These are phyloP conservation scores for Ambrosiella xylebori DNA, from an alignment of 2,329 filamentous ascomycete species.

Conservation along the genomic window DNA sequence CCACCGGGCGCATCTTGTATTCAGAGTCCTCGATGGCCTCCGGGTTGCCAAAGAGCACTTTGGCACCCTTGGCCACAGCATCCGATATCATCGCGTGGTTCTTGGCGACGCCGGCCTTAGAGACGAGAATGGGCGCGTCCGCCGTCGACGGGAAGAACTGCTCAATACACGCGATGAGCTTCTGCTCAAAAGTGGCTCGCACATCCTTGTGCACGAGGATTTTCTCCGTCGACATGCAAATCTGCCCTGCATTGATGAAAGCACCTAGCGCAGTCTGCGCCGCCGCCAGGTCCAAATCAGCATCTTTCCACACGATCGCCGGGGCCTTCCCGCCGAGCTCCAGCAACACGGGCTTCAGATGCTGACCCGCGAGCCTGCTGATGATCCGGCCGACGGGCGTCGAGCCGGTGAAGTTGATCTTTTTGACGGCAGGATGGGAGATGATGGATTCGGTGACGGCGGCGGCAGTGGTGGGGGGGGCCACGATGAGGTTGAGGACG, in stretches of 20 bases:
- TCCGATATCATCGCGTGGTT: conserved; percentile 50
- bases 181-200: conserved; percentile 28
- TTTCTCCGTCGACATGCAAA: conserved; percentile 74
- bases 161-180: conserved; percentile 24
- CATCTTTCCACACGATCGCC: conserved; percentile 64
- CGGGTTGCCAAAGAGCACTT: conserved; percentile 24
- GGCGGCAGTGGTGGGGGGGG: conserved; percentile 47
- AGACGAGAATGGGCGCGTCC: conserved; percentile 53
- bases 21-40: conserved; percentile 19
- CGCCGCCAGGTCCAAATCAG: conserved; percentile 56
- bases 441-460: conserved; percentile 52
- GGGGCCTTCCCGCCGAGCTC: conserved; percentile 73
- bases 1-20: conserved; percentile 40
- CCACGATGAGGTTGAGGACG: conserved; percentile 54
- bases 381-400: conserved; percentile 59
- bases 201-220: conserved; percentile 41
- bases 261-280: conserved; percentile 49
- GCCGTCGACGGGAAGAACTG: conserved; percentile 35
- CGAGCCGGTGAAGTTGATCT: conserved; percentile 76
- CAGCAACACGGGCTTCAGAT: conserved; percentile 63
- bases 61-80: conserved; percentile 50
- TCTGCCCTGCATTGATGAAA: conserved; percentile 59
- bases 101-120: conserved; percentile 45
- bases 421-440: conserved; percentile 48
- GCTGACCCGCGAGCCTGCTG: conserved; percentile 48